phyloP scores from a whole-genome alignment of 169 alveolate species.

The Plasmodium knowlesi region DNA sequence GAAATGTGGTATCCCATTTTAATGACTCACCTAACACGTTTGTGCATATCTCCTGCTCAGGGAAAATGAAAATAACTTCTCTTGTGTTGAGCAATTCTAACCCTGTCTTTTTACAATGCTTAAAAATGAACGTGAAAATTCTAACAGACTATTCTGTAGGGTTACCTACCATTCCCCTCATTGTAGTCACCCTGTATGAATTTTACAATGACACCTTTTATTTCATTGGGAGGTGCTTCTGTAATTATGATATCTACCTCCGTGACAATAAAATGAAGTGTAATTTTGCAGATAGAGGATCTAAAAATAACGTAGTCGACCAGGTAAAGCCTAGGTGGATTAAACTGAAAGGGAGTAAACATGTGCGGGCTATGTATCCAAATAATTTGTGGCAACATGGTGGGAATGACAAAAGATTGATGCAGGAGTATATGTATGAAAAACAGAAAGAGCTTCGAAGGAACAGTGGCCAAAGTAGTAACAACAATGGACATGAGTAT shows the following conservation, averaged over 20 bases:
- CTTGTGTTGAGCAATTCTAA: conserved; percentile 79
- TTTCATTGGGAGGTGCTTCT: conserved; percentile 66
- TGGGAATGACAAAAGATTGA: conserved; percentile 37
- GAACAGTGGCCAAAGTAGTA: not conserved
- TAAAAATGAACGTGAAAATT: conserved; percentile 76
- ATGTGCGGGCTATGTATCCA: conserved; percentile 64
- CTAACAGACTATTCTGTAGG: conserved; percentile 74
- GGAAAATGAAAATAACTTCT: conserved; percentile 83
- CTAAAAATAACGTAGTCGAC: conserved; percentile 64
- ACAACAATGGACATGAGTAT: not conserved
- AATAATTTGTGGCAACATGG: conserved; percentile 67
- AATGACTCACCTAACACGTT: conserved; percentile 85
- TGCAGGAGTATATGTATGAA: conserved; percentile 55
- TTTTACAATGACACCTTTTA: conserved; percentile 71
- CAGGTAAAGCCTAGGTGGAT: conserved; percentile 90
- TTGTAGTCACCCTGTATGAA: conserved; percentile 66
- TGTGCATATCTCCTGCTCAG: conserved; percentile 85
- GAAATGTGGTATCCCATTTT: conserved; percentile 82
- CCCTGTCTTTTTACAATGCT: conserved; percentile 88
- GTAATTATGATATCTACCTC: conserved; percentile 67
- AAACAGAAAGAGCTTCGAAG: conserved; percentile 29
- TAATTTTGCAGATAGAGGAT: conserved; percentile 65
- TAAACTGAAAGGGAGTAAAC: conserved; percentile 86
- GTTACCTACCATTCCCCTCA: conserved; percentile 69
- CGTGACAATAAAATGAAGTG: conserved; percentile 71